Evolutionary conservation across 257 asterid genomes (phyloP), one percentile per base, ranked within the genome.

Genomic region (Marsdenia floribunda): DNA sequence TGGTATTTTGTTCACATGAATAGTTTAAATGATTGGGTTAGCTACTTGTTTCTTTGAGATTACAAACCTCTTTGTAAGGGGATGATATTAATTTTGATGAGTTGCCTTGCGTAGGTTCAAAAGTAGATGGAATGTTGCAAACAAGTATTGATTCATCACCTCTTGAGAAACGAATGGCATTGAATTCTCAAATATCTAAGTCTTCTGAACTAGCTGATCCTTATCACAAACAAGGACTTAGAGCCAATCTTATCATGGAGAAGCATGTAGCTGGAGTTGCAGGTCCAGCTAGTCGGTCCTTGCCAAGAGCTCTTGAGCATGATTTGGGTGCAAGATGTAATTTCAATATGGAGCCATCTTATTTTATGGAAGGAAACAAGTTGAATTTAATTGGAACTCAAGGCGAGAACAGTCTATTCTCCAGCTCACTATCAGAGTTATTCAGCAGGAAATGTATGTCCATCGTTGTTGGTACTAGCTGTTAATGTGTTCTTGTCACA

Each of bases 401-500:
- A 83, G 78, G 82, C 73, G 98, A 93, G 82, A 96, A 88, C 50
- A 89, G 97, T 58, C 97, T 94, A 81, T 92, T 94, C 78, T 94
- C 98, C 49, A 94, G 99, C 88, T 96, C 99, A 53, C 75, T 90
- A 77, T 96, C 99, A 2, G 98, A 93, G 82, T 74, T 96, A 77
- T 91, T 96, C 75, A 85, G 83, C 78, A 83, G 87, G 80, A 91
- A 91, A 78, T 71, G 99, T 95, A 86, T 55, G 96, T 63, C 61
- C 70, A 71, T 68, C 71, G 73, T 35, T 40, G 44, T 24, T 21
- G 40, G 52, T 5, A 22, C 49, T n/a, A 18, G 12, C 37, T 80
- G 57, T n/a, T 22, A 4, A 26, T 22, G 18, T 66, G 70, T n/a
- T 60, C 57, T 18, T 60, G 16, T 66, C 35, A 55, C 22, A 4